A percentile compares a stretch with the other conserved stretches of the same genome.
phyloP scores from a whole-genome alignment of 2,329 filamentous ascomycete genomes.

The Fulvia fulva region DNA sequence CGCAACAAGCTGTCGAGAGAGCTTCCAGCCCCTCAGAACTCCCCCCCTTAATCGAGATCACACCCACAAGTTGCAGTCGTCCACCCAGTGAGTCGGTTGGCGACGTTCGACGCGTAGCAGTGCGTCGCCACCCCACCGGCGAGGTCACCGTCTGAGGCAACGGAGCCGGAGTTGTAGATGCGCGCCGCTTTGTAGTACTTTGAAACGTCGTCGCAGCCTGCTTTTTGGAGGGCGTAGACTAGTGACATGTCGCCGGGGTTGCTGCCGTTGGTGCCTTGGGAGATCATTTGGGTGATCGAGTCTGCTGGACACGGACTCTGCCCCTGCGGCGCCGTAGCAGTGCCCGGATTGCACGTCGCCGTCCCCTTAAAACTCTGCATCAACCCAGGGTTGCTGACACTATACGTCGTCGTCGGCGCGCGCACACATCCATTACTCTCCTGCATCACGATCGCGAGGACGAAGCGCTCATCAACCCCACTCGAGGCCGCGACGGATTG shows the following conservation, averaged over 20 bases:
- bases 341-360: slow-evolving; percentile 36
- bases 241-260: slow-evolving; percentile 42
- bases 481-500: slow-evolving; percentile 28
- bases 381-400: slow-evolving; percentile 44
- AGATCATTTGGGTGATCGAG: slow-evolving; percentile 40
- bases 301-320: slow-evolving; percentile 39
- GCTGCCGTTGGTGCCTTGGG: slow-evolving; percentile 44
- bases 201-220: slow-evolving; percentile 32
- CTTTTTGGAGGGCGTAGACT: slow-evolving; percentile 35
- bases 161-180: slow-evolving; percentile 49
- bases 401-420: slow-evolving; percentile 41
- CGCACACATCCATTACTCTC: slow-evolving; percentile 47
- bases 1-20: neutral
- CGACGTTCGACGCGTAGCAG: slow-evolving; percentile 53
- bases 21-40: neutral
- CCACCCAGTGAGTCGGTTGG: slow-evolving; percentile 48
- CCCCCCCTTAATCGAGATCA: neutral
- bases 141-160: slow-evolving; percentile 34
- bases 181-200: slow-evolving; percentile 49
- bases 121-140: slow-evolving; percentile 48
- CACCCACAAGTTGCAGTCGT: slow-evolving; percentile 3
- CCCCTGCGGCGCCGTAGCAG: slow-evolving; percentile 17
- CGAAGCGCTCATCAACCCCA: slow-evolving; percentile 40
- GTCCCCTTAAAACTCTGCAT: slow-evolving; percentile 45
- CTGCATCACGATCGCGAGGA: slow-evolving; percentile 46